Base-by-base conservation (phyloP, 2,329 filamentous ascomycete species). In the Diatrype stigma region DNA sequence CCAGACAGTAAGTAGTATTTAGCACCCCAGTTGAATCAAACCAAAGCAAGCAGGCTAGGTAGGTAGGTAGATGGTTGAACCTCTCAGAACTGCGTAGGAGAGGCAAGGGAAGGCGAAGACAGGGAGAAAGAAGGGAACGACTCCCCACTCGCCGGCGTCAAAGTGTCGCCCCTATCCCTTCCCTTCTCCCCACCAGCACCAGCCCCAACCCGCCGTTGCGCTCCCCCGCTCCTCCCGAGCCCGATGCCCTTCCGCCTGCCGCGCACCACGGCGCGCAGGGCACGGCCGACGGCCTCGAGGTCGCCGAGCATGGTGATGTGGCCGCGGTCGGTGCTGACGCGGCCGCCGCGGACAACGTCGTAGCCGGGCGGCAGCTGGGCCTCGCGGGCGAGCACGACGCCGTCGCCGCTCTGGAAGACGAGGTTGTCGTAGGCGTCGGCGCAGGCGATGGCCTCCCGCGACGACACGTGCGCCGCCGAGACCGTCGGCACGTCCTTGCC, bases 281-380 rank as follows among this genome's bases (percentile, higher is more conserved):
- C 91, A 60, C 76, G 79, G 0, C 90, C 91, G 0, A 96, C 85
- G 0, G 86, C 90, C 55, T 89, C 84, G 56, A 96, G 66, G 72
- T 96, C 92, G 1, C 92, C 92, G 30, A 96, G 69, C 63, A 97
- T 76, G 1, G 89, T 91, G 34, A 96, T 86, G 71, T 97, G 93
- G 0, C 93, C 92, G 3, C 90, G 77, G 57, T 96, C 90, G 49
- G 86, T 91, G 59, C 83, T 86, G 12, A 96, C 82, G 17, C 90
- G 74, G 0, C 91, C 91, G 12, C 85, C 86, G 44, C 79, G 82
- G 1, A 86, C 89, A 34, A 88, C 75, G 46, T 80, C 77, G 65
- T 96, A 96, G 0, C 91, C 91, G 2, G 81, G 72, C 0, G 92
- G 92, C 42, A 95, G 70, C 89, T 95, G 93, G 0, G 91, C 88